These are phyloP conservation scores for Biscogniauxia marginata DNA, from an alignment of 2,329 filamentous ascomycete species.

Conservation along the genomic window DNA sequence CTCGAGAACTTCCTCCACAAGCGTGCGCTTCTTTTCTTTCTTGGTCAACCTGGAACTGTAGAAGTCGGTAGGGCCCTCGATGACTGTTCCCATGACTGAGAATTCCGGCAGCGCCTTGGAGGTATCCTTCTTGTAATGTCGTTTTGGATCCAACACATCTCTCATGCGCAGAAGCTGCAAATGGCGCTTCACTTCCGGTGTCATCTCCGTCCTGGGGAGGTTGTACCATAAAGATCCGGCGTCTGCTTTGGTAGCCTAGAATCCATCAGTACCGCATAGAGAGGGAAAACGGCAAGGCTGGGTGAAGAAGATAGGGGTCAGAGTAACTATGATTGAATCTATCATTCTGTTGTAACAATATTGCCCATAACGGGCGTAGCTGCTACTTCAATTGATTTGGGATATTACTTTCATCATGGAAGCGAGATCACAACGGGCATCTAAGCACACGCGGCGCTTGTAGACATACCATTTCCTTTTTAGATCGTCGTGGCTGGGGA, in stretches of 20 bases:
- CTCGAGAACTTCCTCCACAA: constrained; percentile 80
- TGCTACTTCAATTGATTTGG: constrained; percentile 73
- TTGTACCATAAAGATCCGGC: constrained; percentile 86
- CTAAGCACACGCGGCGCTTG: not conserved
- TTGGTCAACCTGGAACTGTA: constrained; percentile 77
- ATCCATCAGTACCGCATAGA: not conserved
- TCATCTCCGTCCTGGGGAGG: constrained; percentile 79
- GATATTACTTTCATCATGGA: constrained; percentile 74
- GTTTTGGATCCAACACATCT: constrained; percentile 82
- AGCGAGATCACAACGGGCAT: constrained; percentile 18
- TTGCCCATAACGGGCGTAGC: constrained; percentile 77
- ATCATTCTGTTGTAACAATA: constrained; percentile 64
- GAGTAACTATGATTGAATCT: constrained; percentile 70
- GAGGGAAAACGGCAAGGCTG: constrained; percentile 12
- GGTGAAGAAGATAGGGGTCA: constrained; percentile 44
- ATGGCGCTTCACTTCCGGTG: constrained; percentile 82
- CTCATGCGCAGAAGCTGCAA: constrained; percentile 88
- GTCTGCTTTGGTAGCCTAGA: constrained; percentile 44
- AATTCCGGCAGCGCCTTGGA: constrained; percentile 75
- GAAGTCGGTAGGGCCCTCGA: constrained; percentile 87
- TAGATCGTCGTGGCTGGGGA: constrained; percentile 27
- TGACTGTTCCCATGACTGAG: constrained; percentile 83
- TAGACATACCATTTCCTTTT: constrained; percentile 33
- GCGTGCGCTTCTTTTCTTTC: constrained; percentile 82
- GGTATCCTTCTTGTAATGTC: constrained; percentile 76